Conservation (phyloP, 192 early-diverging fungal species). For the Coemansia sp. region DNA sequence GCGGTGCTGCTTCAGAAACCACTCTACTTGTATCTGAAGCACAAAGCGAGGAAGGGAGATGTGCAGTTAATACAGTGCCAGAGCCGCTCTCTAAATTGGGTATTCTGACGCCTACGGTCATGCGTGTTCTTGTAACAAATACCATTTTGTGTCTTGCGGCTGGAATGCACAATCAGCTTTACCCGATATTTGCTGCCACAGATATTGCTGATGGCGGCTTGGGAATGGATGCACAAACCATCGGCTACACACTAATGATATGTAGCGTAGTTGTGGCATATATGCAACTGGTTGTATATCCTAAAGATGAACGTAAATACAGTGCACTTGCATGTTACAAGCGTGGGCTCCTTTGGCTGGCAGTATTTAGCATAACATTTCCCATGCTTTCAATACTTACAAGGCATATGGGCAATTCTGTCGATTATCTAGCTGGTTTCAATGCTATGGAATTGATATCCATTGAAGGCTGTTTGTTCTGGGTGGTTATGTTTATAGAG, state of each 20-base stretch:
- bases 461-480: not conserved
- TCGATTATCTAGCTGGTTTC: no score
- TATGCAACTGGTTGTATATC: slow-evolving; percentile 56
- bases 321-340: slow-evolving; percentile 39
- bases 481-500: slow-evolving; percentile 8
- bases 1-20: not conserved
- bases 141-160: slow-evolving; percentile 18
- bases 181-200: slow-evolving; percentile 48
- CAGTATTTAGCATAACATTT: no score
- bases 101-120: slow-evolving; percentile 17
- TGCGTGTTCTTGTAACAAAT: no score
- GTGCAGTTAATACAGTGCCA: not conserved
- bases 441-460: no score
- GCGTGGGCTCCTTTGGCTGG: no score
- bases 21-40: slow-evolving; percentile 11
- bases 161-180: slow-evolving; percentile 30
- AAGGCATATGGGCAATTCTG: no score
- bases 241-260: slow-evolving; percentile 54
- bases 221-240: slow-evolving; percentile 39
- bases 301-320: no score
- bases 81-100: slow-evolving; percentile 3
- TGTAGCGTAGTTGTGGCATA: slow-evolving; percentile 43
- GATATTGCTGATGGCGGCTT: slow-evolving; percentile 41
- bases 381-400: no score
- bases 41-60: not conserved